Base-by-base conservation (phyloP, 2,329 filamentous ascomycete genomes). In the Purpureocillium takamizusanense region DNA sequence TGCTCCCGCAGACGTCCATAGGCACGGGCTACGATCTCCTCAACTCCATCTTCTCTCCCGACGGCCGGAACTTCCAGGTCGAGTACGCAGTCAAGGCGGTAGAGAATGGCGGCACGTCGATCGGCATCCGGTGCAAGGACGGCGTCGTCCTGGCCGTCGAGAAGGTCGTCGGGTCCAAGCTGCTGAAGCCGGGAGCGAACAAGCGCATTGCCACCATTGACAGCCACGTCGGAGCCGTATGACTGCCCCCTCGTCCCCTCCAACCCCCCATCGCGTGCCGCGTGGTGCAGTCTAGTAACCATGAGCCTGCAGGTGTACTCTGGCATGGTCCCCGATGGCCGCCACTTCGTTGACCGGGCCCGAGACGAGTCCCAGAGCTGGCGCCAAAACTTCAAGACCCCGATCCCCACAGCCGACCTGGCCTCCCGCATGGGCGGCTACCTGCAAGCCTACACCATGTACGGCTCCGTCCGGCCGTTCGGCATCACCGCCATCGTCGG, bases 1-100 rank as follows among this genome's bases (percentile, higher is more conserved):
- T 32, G 38, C n/a, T 13, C 37, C 17, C 32, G 29, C 52, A 98
- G 92, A 98, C 92, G 59, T 98, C 92, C 60, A 98, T 98, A 84
- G 92, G 92, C 61, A 98, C 92, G 57, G 92, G 92, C 60, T 98
- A 98, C 72, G 92, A 98, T 79, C 83, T 98, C 56, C 87, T 87
- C 63, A 98, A 98, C 78, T 97, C 92, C 59, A 94, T 97, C 72
- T 98, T 97, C 76, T 97, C 92, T 35, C 92, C 92, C 50, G 92
- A 98, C 70, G 92, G 92, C 60, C 86, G 92, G 54, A 98, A 98
- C 67, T 98, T 98, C 67, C 92, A 98, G 69, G 87, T 94, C 65
- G 92, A 98, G 75, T 98, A 98, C 65, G 92, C 92, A 51, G 84
- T 94, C 53, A 98, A 98, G 74, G 92, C 92, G 40, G 92, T 98